phyloP scores from a whole-genome alignment of 352 stramenopile species.

The Pseudoperonospora humuli region DNA sequence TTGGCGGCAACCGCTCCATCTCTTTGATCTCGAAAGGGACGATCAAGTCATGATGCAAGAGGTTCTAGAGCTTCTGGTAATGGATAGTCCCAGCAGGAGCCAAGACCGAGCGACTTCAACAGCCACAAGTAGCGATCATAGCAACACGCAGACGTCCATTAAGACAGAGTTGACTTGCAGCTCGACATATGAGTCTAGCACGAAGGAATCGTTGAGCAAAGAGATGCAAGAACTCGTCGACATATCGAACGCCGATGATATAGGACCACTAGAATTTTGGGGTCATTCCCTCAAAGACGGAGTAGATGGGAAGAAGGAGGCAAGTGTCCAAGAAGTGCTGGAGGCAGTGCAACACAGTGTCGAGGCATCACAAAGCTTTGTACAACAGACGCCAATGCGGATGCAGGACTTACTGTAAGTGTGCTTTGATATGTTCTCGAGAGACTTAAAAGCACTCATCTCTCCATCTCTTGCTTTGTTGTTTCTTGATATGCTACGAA shows the following conservation, averaged over 20 bases:
- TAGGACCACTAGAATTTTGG: neutral
- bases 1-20: slow-evolving; percentile 9
- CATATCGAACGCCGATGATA: neutral
- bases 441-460: neutral
- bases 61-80: slow-evolving; percentile 19
- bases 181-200: neutral
- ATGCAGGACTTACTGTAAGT: slow-evolving; percentile 16
- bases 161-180: neutral
- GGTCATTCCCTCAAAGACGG: too few relatives aligned
- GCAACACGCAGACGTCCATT: neutral
- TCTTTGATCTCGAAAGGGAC: slow-evolving; percentile 6
- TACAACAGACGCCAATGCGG: slow-evolving; percentile 2
- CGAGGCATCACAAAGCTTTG: slow-evolving; percentile 1
- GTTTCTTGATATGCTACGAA: neutral
- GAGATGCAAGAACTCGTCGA: neutral
- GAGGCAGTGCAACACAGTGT: neutral
- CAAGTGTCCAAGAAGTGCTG: neutral
- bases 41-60: slow-evolving; percentile 27
- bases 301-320: neutral
- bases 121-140: neutral
- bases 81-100: slow-evolving; percentile 1
- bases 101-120: slow-evolving; percentile 1
- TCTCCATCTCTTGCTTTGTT: slow-evolving; percentile 1
- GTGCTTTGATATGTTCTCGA: too few relatives aligned
- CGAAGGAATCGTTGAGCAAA: neutral